phyloP scores from a whole-genome alignment of 208 protist species.

The Leishmania martiniquensis region DNA sequence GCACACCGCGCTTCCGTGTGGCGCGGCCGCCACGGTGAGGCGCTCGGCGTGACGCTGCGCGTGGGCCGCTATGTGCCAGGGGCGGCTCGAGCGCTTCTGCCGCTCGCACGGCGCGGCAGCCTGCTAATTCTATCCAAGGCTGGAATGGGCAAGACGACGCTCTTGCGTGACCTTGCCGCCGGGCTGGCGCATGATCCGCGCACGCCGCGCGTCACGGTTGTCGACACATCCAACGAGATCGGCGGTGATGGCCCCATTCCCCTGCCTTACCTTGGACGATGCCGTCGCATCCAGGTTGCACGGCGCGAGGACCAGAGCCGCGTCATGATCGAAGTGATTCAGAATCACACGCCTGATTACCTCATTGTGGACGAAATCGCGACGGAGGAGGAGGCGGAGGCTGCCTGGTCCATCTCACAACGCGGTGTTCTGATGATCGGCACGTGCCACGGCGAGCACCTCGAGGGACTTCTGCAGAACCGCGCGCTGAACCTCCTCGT shows the following conservation, averaged over 20 bases:
- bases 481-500: conserved; percentile 85
- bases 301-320: conserved; percentile 60
- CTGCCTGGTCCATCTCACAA: conserved; percentile 85
- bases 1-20: conserved; percentile 81
- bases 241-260: conserved; percentile 89
- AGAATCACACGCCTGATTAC: conserved; percentile 95
- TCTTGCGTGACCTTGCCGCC: conserved; percentile 89
- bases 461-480: conserved; percentile 87
- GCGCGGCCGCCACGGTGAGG: conserved; percentile 69
- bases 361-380: conserved; percentile 95
- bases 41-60: conserved; percentile 86
- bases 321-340: conserved; percentile 91
- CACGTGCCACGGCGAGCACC: conserved; percentile 89
- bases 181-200: conserved; percentile 55
- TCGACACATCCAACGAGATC: conserved; percentile 97
- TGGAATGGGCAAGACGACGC: conserved; percentile 94
- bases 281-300: conserved; percentile 90
- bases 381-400: conserved; percentile 71
- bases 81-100: conserved; percentile 56
- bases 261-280: conserved; percentile 84
- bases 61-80: conserved; percentile 84
- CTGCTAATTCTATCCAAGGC: conserved; percentile 92
- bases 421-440: conserved; percentile 89
- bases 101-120: conserved; percentile 63
- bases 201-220: conserved; percentile 77